Evolutionary conservation across 768 basidiomycete species (phyloP), one percentile per base, ranked within the genome.

Genomic region (Hirschioporus abietinus): DNA sequence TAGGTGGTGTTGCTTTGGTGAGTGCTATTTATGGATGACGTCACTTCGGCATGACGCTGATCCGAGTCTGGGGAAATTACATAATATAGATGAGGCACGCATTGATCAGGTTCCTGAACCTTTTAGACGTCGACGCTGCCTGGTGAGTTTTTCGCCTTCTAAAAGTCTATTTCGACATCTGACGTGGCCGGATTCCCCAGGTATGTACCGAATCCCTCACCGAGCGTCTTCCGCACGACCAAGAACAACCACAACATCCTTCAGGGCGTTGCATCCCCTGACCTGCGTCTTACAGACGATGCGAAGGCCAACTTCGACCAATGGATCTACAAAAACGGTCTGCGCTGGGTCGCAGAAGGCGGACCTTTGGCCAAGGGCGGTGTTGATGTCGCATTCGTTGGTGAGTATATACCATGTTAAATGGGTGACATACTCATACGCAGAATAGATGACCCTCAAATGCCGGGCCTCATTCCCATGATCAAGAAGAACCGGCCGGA

Each of bases 171-270:
- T 57, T 64, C 64, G 52, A 26, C 57, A 25, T 58, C 20, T 30
- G 59, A 42, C 35, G 66, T 63, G 24, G 63, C 24, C 64, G 64
- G 62, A 68, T 67, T 69, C 69, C 71, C 60, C 62, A 68, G 90
- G 90, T 93, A 93, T 78, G 91, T 94, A 35, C 92, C 91, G 61
- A 93, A 93, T 79, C 91, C 92, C 25, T 88, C 93, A 60, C 94
- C 95, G 1, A 86, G 84, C 69, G 92, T 96, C 52, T 96, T 96
- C 85, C 88, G 94, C 69, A 94, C 91, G 68, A 96, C 94, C 70
- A 92, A 92, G 83, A 93, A 93, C 92, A 93, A 93, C 81, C 92
- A 94, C 85, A 94, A 94, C 78, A 93, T 93, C 74, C 82, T 96
- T 25, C 95, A 97, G 86, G 95, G 95, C 68, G 95, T 97, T 63